phyloP scores from a whole-genome alignment of 352 stramenopile species.

The Thalassiosira livingstoniorum region DNA sequence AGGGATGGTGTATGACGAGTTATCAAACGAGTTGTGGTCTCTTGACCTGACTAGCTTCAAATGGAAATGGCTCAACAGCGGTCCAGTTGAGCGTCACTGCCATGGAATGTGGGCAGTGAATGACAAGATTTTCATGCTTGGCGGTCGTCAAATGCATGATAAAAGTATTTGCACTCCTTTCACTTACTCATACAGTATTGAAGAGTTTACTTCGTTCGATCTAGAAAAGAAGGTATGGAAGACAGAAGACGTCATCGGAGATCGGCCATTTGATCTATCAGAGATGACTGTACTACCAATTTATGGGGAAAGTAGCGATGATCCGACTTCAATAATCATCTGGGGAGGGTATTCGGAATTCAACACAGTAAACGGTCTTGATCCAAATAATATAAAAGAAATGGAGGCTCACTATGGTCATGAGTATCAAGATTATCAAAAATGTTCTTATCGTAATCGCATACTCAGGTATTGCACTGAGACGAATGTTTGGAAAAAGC shows the following conservation, averaged over 20 bases:
- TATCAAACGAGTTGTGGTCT: no score
- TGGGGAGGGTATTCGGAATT: conserved; percentile 38
- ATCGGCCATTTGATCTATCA: conserved; percentile 24
- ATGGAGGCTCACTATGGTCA: no score
- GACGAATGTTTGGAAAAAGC: no score
- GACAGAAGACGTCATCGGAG: conserved; percentile 9
- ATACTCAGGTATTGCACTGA: no score
- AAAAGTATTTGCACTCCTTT: no score
- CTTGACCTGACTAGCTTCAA: no score
- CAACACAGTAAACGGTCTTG: neutral
- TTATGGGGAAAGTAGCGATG: conserved; percentile 16
- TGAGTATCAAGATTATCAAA: no score
- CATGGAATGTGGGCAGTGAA: conserved; percentile 45
- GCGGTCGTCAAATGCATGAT: conserved; percentile 3
- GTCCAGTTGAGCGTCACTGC: conserved; percentile 6
- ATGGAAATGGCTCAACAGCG: conserved; percentile 29
- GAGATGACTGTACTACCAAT: conserved; percentile 45
- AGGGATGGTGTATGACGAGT: no score
- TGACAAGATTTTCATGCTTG: conserved; percentile 38
- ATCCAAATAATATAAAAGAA: neutral
- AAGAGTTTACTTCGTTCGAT: conserved; percentile 40
- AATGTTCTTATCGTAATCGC: no score
- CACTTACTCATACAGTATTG: conserved; percentile 39
- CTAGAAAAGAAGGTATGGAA: conserved; percentile 18
- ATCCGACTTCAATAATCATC: conserved; percentile 37